Evolutionary conservation across 129 eudicot species (phyloP).

Genomic region (Artemisia annua): DNA sequence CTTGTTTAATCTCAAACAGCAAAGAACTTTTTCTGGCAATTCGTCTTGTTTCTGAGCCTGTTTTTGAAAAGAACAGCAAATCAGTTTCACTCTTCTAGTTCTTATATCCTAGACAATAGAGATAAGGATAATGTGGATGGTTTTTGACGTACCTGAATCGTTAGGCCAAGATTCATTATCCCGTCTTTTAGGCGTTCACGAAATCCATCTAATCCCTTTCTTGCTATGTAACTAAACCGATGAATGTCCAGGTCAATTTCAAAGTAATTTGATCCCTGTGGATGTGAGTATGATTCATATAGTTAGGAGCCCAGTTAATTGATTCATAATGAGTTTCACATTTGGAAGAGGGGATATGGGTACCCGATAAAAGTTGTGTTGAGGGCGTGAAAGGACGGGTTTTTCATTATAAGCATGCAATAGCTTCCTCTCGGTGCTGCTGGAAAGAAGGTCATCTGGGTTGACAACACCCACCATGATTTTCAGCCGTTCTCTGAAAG

Average conservation of each 20-base stretch:
- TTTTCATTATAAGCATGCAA: conserved; percentile 83
- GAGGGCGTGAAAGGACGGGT: conserved; percentile 97
- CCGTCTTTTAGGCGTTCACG: conserved; percentile 71
- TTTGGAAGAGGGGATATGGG: background rate
- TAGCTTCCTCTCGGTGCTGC: conserved; percentile 78
- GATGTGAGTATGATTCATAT: background rate
- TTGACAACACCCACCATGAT: conserved; percentile 86
- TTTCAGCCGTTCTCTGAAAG: conserved; percentile 83
- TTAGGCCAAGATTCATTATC: conserved; percentile 71
- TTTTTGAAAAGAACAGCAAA: conserved; percentile 7
- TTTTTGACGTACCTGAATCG: conserved; percentile 62
- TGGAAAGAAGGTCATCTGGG: conserved; percentile 82
- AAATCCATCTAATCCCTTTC: conserved; percentile 82
- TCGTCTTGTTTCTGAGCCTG: conserved; percentile 94
- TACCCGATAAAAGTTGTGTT: conserved; percentile 87
- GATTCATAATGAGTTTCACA: background rate
- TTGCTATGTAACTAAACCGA: conserved; percentile 87
- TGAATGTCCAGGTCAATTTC: conserved; percentile 91
- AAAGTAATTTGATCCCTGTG: conserved; percentile 81
- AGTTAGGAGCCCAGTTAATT: background rate
- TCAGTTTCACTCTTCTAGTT: background rate
- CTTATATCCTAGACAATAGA: background rate
- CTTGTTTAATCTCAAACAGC: conserved; percentile 85
- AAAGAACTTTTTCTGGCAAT: conserved; percentile 72
- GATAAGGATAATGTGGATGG: background rate